Evolutionary conservation across 108 stramenopile species (phyloP), one percentile per base, ranked within the genome.

Genomic region (Nannochloropsis gaditana): DNA sequence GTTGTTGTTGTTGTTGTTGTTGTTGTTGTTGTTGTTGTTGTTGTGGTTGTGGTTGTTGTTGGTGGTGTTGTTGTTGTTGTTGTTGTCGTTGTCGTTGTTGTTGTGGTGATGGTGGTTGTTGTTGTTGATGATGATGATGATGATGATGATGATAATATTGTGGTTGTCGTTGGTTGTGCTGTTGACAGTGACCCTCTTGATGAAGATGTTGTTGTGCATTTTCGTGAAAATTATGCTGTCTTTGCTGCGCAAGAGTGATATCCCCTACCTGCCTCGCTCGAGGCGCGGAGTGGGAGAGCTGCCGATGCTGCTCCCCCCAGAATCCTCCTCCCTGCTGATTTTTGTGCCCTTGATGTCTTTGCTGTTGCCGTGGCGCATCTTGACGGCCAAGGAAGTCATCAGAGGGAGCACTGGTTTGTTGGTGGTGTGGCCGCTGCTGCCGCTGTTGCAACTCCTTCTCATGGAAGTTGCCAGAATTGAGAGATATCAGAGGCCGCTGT

Each of bases 91-190:
- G 31, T n/a, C 21, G 82, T 9, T 83, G 82, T 43, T 50, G 82
- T 43, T 19, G 47, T 45, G 19, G 43, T 83, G 19, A 9, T 21
- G 19, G 86, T 11, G 21, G 80, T 82, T 83, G 81, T 43, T 41
- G 85, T 80, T 44, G 85, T 19, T 80, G 21, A 21, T 31, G 41
- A 11, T 80, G 83, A 45, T 11, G 1, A 31, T 83, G 81, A 42
- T 82, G 83, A 83, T 59, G 5, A 11, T 82, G 80, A 42, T 82
- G 85, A 43, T 82, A 9, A 43, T 82, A 42, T 43, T 83, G 82
- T 21, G 42, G 41, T 21, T 42, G 11, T 9, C 9, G 11, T n/a
- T 83, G 9, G 21, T 11, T 15, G 9, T 43, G 43, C 4, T 15
- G 11, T 19, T 42, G 11, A 43, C 44, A 11, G 9, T 42, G 82